Percentiles rank a stretch among this genome's conserved stretches.
Conservation (phyloP, 371 early-diverging fungal genomes). For the Actinomucor elegans region DNA sequence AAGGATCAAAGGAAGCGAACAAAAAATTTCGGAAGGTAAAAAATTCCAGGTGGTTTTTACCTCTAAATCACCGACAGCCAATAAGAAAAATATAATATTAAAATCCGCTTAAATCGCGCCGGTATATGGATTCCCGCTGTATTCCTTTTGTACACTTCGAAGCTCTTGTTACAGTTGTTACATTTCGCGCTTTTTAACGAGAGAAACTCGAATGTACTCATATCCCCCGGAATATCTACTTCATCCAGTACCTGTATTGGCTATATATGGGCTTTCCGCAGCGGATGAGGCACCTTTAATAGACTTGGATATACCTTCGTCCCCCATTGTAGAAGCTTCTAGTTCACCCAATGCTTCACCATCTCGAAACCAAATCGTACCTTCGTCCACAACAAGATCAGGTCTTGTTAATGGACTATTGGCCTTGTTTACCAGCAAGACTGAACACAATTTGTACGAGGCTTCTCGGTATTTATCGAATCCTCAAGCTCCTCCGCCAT, state of each 20-base stretch:
- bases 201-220: constrained; percentile 17
- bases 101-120: too few species aligned
- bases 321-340: neutral
- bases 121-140: too few species aligned
- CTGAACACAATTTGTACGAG: constrained; percentile 37
- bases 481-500: constrained; percentile 25
- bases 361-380: neutral
- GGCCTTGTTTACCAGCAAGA: constrained; percentile 24
- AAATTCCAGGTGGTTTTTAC: too few species aligned
- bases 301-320: constrained; percentile 11
- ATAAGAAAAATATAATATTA: neutral
- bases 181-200: too few species aligned
- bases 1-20: too few species aligned
- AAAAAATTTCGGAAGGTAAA: too few species aligned
- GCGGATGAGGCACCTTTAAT: constrained; percentile 25
- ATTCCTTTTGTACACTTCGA: too few species aligned
- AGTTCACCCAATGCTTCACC: neutral
- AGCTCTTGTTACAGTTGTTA: neutral
- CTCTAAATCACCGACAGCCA: too few species aligned
- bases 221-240: constrained; percentile 71
- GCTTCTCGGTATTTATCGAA: constrained; percentile 23
- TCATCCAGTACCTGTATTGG: constrained; percentile 75
- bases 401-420: constrained; percentile 6
- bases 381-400: constrained; percentile 12
- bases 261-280: constrained; percentile 57